Conservation (phyloP, 805 yeast genomes). For the Ogataea nonfermentans region DNA sequence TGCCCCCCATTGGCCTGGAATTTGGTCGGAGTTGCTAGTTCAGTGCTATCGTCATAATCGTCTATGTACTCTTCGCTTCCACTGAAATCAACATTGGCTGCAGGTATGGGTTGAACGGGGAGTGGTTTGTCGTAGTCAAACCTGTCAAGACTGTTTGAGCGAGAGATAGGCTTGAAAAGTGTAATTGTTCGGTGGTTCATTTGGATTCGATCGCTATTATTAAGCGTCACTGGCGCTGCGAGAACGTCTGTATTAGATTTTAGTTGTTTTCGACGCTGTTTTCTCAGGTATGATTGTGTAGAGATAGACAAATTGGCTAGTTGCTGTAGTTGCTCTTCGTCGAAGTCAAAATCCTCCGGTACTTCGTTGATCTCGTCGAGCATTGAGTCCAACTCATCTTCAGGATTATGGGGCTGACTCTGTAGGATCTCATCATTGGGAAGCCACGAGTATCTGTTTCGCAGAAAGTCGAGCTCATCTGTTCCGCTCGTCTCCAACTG, state of each 20-base stretch:
- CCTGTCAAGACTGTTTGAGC: slow-evolving; percentile 2
- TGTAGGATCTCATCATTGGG: slow-evolving; percentile 25
- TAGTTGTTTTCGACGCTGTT: slow-evolving; percentile 11
- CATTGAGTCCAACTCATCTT: slow-evolving; percentile 24
- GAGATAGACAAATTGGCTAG: slow-evolving; percentile 1
- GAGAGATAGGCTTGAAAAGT: slow-evolving; percentile 25
- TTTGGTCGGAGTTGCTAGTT: slow-evolving; percentile 8
- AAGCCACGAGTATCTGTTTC: slow-evolving; percentile 29
- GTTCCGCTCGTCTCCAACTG: slow-evolving; percentile 17
- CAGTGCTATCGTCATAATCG: slow-evolving; percentile 10
- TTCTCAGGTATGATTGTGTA: slow-evolving; percentile 4
- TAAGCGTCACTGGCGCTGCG: background rate
- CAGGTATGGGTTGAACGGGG: background rate
- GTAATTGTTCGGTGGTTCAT: slow-evolving; percentile 32
- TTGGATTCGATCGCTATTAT: slow-evolving; percentile 6
- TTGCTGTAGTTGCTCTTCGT: slow-evolving; percentile 8
- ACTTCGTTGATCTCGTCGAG: slow-evolving; percentile 37
- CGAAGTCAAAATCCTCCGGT: slow-evolving; percentile 38
- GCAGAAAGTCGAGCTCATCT: slow-evolving; percentile 23
- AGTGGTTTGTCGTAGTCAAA: slow-evolving; percentile 1
- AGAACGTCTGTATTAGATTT: slow-evolving; percentile 3
- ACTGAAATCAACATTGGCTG: slow-evolving; percentile 16
- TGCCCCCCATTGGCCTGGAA: slow-evolving; percentile 4
- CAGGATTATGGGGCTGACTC: background rate
- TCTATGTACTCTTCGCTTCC: slow-evolving; percentile 18